Conservation (phyloP, 2,329 filamentous ascomycete genomes). For the Penicillium sp. region DNA sequence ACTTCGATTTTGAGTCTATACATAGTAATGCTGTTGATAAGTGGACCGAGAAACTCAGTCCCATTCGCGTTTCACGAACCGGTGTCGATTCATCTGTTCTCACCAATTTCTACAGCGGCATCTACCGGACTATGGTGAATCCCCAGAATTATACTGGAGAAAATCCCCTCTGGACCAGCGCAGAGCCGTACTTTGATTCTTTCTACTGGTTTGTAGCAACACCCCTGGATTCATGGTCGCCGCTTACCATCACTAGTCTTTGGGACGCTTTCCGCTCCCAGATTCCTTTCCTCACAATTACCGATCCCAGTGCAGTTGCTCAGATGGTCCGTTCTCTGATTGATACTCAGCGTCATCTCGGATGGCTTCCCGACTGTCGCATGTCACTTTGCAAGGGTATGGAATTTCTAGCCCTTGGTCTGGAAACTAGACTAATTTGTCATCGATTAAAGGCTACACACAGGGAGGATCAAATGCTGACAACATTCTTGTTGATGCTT, state of each 20-base stretch:
- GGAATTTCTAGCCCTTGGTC: background rate
- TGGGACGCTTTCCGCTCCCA: slow-evolving; percentile 72
- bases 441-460: slow-evolving; percentile 56
- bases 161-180: slow-evolving; percentile 65
- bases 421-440: background rate
- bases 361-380: slow-evolving; percentile 71
- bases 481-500: slow-evolving; percentile 66
- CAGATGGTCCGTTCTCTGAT: slow-evolving; percentile 69
- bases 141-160: slow-evolving; percentile 73
- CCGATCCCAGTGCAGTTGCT: slow-evolving; percentile 63
- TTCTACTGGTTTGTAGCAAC: slow-evolving; percentile 62
- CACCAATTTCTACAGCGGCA: slow-evolving; percentile 66
- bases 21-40: slow-evolving; percentile 52
- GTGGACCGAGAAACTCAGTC: slow-evolving; percentile 59
- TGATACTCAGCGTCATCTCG: slow-evolving; percentile 68
- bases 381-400: slow-evolving; percentile 66
- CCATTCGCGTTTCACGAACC: slow-evolving; percentile 36
- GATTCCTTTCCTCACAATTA: slow-evolving; percentile 66
- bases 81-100: slow-evolving; percentile 32
- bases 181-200: slow-evolving; percentile 70
- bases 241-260: slow-evolving; percentile 41
- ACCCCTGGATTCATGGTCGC: background rate
- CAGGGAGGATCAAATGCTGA: slow-evolving; percentile 75
- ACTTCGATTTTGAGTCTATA: slow-evolving; percentile 61
- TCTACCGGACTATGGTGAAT: slow-evolving; percentile 69